These are phyloP conservation scores for Fusarium sp. DNA, from an alignment of 2,329 filamentous ascomycete species.

Conservation along the genomic window DNA sequence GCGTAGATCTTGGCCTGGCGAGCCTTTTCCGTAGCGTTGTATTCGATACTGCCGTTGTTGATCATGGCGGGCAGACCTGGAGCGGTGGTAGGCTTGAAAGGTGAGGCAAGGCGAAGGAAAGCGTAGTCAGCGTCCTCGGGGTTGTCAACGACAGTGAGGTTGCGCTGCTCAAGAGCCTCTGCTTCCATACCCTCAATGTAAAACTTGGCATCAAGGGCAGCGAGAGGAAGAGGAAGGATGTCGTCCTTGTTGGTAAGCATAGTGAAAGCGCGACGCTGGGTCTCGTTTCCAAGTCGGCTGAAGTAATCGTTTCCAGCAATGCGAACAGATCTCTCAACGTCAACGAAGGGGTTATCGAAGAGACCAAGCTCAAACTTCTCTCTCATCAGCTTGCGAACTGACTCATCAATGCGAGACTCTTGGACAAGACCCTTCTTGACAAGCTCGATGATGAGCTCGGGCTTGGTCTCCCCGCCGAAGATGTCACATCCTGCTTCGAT, in stretches of 20 bases:
- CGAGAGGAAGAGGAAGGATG: conserved; percentile 36
- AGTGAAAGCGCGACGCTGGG: conserved; percentile 46
- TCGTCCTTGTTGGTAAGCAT: conserved; percentile 45
- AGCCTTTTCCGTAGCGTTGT: conserved; percentile 47
- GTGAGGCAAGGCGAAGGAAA: conserved; percentile 54
- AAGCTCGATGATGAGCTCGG: conserved; percentile 61
- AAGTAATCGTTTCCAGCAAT: conserved; percentile 60
- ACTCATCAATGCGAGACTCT: conserved; percentile 59
- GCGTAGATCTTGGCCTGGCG: conserved; percentile 51
- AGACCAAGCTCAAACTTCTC: conserved; percentile 65
- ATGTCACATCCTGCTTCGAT: conserved; percentile 65
- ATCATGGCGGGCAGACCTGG: conserved; percentile 53
- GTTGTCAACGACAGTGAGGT: conserved; percentile 51
- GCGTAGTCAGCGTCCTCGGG: conserved; percentile 56
- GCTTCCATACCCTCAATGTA: conserved; percentile 40
- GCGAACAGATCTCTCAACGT: conserved; percentile 49
- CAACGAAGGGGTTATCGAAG: conserved; percentile 64
- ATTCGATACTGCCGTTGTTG: conserved; percentile 57
- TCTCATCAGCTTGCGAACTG: conserved; percentile 58
- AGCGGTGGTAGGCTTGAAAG: conserved; percentile 51
- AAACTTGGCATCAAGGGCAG: conserved; percentile 31
- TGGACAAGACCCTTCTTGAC: conserved; percentile 54
- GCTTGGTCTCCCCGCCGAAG: conserved; percentile 60
- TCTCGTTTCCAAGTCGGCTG: conserved; percentile 42
- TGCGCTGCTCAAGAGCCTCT: conserved; percentile 32